These are phyloP conservation scores for Pythium brachiatum DNA, from an alignment of 352 stramenopile species.

Conservation along the genomic window DNA sequence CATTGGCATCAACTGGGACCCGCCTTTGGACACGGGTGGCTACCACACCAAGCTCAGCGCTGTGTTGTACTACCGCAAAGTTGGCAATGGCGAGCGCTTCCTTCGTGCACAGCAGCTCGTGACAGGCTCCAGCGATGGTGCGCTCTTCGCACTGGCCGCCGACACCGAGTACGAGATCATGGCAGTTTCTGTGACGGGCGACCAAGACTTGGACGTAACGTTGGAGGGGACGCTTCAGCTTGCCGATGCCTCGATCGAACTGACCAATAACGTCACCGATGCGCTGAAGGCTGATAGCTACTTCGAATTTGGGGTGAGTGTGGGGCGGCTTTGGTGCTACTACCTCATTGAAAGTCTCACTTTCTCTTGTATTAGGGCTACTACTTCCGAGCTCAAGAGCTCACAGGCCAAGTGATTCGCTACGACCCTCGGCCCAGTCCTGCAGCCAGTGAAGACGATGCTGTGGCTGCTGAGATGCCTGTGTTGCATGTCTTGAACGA, in stretches of 20 bases:
- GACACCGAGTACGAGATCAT: conserved; percentile 58
- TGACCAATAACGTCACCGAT: conserved; percentile 12
- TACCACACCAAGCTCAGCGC: conserved; percentile 12
- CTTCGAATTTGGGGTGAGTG: conserved; percentile 56
- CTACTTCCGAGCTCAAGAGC: conserved; percentile 35
- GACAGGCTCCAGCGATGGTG: conserved; percentile 17
- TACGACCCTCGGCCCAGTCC: conserved; percentile 2
- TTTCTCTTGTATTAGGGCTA: conserved; percentile 27
- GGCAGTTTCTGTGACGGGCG: conserved; percentile 27
- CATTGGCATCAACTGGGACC: conserved; percentile 31
- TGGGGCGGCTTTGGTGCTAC: neutral
- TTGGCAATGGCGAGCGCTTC: conserved; percentile 15
- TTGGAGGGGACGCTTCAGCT: conserved; percentile 27
- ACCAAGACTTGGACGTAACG: conserved; percentile 1
- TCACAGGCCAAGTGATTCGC: neutral
- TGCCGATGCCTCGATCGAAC: conserved; percentile 25
- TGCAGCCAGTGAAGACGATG: neutral
- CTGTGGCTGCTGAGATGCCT: conserved; percentile 1
- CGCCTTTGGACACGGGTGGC: conserved; percentile 38
- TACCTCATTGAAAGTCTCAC: neutral
- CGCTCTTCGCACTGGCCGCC: conserved; percentile 39
- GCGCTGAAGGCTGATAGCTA: conserved; percentile 4
- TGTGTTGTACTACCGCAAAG: conserved; percentile 16
- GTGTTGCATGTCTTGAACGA: conserved; percentile 2
- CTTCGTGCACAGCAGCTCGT: conserved; percentile 18